Percentiles rank a stretch among this genome's conserved stretches.
These are phyloP conservation scores for Tetraselmis striata DNA, from an alignment of 139 green algal species.

Conservation along the genomic window DNA sequence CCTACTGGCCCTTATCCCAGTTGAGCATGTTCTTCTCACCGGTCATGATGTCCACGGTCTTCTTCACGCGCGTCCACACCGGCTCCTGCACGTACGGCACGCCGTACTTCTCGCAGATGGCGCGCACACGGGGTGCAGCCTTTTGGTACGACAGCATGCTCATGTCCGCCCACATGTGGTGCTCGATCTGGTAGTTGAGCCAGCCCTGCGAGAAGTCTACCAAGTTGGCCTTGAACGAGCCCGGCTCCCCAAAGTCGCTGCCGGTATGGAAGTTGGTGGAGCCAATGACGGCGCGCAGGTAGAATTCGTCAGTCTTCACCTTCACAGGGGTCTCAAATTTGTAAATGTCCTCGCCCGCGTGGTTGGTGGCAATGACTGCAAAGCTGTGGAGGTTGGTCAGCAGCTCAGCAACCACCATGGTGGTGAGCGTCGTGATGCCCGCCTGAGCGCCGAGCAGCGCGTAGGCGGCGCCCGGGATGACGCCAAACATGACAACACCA, in stretches of 20 bases:
- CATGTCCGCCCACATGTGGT: conserved; percentile 28
- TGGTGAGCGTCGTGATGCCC: conserved; percentile 4
- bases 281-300: conserved; percentile 26
- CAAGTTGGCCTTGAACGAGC: conserved; percentile 14
- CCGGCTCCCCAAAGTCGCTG: neutral
- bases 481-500: neutral
- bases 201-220: conserved; percentile 29
- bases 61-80: conserved; percentile 18
- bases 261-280: conserved; percentile 27
- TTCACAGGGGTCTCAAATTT: conserved; percentile 16
- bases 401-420: conserved; percentile 15
- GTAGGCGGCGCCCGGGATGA: conserved; percentile 3
- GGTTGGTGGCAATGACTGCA: conserved; percentile 29
- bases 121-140: conserved; percentile 15
- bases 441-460: conserved; percentile 1
- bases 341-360: conserved; percentile 27
- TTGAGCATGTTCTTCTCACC: conserved; percentile 20
- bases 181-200: conserved; percentile 37
- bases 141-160: conserved; percentile 31
- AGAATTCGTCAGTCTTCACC: conserved; percentile 21
- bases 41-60: conserved; percentile 24
- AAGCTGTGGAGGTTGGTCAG: conserved; percentile 33
- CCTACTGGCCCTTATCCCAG: conserved; percentile 24
- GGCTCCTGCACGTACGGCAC: conserved; percentile 25
- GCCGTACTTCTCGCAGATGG: conserved; percentile 28